Evolutionary conservation across 2,329 filamentous ascomycete genomes (phyloP).

Genomic region (Paraphaeosphaeria sporulosa): DNA sequence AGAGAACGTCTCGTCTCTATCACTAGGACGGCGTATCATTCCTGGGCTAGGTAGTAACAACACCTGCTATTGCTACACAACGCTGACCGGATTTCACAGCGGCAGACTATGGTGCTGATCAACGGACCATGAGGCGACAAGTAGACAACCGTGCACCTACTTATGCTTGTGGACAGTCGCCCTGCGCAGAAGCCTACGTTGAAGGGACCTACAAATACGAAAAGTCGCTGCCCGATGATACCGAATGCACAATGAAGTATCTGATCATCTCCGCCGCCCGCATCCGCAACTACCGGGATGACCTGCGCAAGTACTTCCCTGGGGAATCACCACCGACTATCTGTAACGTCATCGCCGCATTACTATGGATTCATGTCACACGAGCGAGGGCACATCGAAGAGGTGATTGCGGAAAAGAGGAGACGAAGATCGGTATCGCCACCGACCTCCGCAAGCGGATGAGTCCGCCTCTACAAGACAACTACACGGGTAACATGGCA

Average conservation of each 20-base stretch:
- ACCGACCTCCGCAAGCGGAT: constrained; percentile 40
- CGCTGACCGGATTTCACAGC: constrained; percentile 26
- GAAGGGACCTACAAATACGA: constrained; percentile 34
- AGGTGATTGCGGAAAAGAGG: constrained; percentile 23
- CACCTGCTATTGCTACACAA: neutral
- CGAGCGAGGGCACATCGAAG: constrained; percentile 38
- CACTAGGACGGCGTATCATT: constrained; percentile 14
- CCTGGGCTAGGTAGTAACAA: constrained; percentile 4
- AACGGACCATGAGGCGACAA: constrained; percentile 30
- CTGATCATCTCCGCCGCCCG: constrained; percentile 39
- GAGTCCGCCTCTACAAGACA: constrained; percentile 29
- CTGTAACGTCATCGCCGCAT: constrained; percentile 43
- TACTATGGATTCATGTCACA: constrained; percentile 47
- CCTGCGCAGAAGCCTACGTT: constrained; percentile 38
- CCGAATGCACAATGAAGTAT: constrained; percentile 35
- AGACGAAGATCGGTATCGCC: constrained; percentile 40
- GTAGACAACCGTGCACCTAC: constrained; percentile 30
- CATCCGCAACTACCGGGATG: constrained; percentile 38
- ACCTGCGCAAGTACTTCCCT: constrained; percentile 28
- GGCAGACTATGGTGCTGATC: constrained; percentile 27
- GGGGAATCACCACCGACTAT: constrained; percentile 31
- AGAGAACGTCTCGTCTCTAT: constrained; percentile 30
- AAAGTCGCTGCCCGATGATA: constrained; percentile 35
- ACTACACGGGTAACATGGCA: constrained; percentile 46
- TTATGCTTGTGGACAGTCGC: constrained; percentile 12